These are phyloP conservation scores for Agastache rugosa DNA, from an alignment of 257 asterid genomes.

Conservation along the genomic window DNA sequence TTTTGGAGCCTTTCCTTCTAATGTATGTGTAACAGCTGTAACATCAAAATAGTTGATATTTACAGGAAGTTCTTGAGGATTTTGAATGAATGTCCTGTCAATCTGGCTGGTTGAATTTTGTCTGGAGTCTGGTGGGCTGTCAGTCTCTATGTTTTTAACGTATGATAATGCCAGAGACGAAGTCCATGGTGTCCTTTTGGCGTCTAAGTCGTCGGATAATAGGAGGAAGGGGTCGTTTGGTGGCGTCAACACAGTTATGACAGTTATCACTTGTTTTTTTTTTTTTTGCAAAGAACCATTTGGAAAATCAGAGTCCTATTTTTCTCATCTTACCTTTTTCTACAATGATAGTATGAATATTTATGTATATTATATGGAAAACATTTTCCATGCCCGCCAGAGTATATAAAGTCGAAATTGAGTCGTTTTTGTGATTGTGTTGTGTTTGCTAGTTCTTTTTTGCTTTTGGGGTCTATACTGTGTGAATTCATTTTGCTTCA, in stretches of 20 bases:
- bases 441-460: conserved; percentile 28
- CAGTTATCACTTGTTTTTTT: conserved; percentile 10
- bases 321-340: conserved; percentile 27
- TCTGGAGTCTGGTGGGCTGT: conserved; percentile 35
- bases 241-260: conserved; percentile 20
- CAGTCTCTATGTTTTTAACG: conserved; percentile 22
- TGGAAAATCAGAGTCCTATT: conserved; percentile 36
- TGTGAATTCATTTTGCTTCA: neutral
- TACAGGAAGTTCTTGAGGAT: conserved; percentile 42
- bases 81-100: conserved; percentile 13
- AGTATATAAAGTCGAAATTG: conserved; percentile 37
- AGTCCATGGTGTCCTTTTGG: conserved; percentile 27
- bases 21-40: conserved; percentile 14
- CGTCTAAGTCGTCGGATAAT: conserved; percentile 27
- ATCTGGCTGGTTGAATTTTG: conserved; percentile 32
- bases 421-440: conserved; percentile 35
- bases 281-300: conserved; percentile 26
- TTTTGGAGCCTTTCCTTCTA: conserved; percentile 5
- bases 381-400: conserved; percentile 28
- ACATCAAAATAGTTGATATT: conserved; percentile 18
- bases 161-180: conserved; percentile 24
- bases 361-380: conserved; percentile 37
- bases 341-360: conserved; percentile 4
- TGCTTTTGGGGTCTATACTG: neutral
- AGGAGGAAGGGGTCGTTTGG: conserved; percentile 30